Evolutionary conservation across 2,329 filamentous ascomycete species (phyloP), one percentile per base, ranked within the genome.

Genomic region (Xylariaceae sp.): DNA sequence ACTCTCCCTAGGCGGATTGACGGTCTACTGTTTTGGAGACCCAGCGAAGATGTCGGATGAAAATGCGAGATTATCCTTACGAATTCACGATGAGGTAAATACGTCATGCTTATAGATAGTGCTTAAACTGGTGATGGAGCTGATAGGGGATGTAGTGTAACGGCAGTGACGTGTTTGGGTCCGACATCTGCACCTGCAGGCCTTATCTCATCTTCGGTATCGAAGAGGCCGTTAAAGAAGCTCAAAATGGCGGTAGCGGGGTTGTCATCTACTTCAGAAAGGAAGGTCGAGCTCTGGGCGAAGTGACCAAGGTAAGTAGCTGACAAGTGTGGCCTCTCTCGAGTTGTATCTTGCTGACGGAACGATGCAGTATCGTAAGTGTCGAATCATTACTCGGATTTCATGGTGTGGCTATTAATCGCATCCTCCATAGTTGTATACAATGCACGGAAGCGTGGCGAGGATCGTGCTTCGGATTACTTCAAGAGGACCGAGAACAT

Each of bases 261-360:
- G 92, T 97, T 19, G 95, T 98, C 51, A 97, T 98, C 73, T 99
- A 99, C 75, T 99, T 98, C 85, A 87, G 95, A 66, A 99, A 99
- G 74, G 95, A 99, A 79, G 95, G 95, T 28, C 86, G 95, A 65
- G 95, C 94, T 33, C 80, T 98, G 6, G 95, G 95, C 50, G 95
- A 99, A 75, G 95, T 99, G 26, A 96, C 92, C 51, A 97, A 97
- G 73, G 92, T 96, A 70, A 84, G 82, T 65, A 31, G 29, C 36
- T 36, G 26, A 45, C 29, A 26, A 8, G 16, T 24, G 24, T 33
- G 21, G 17, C 34, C 31, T 12, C 9, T 46, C 26, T 28, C 73
- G 68, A 33, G 41, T 48, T 48, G 50, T 41, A 43, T 40, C 24
- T 39, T 48, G 66, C 75, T 79, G 67, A 78, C 43, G 24, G 21